These are phyloP conservation scores for Flaveria ramosissima DNA, from an alignment of 129 eudicot species.

Conservation along the genomic window DNA sequence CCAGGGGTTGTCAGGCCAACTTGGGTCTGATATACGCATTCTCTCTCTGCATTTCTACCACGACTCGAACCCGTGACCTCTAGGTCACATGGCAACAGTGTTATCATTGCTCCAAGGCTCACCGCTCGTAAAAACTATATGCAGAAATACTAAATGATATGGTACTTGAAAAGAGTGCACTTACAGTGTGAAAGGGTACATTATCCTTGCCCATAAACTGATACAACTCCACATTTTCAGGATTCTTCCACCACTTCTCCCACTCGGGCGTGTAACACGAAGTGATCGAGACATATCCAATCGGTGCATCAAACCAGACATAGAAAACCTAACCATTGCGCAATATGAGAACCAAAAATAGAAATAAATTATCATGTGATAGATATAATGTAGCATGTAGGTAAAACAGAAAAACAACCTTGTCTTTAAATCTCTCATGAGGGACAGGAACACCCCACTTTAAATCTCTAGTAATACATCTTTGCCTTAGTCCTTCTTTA, in stretches of 20 bases:
- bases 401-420: conserved; percentile 38
- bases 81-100: no score
- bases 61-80: no score
- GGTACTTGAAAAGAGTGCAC: conserved; percentile 15
- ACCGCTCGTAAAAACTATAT: not conserved
- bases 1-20: no score
- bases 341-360: no score
- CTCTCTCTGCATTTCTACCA: no score
- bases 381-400: not conserved
- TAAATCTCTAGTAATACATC: conserved; percentile 86
- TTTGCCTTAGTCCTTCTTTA: conserved; percentile 65
- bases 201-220: conserved; percentile 95
- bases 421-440: conserved; percentile 66
- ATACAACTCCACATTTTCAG: conserved; percentile 82
- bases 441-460: conserved; percentile 97
- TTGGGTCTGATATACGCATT: no score
- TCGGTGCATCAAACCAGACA: conserved; percentile 93
- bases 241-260: conserved; percentile 98
- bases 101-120: no score
- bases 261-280: conserved; percentile 77
- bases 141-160: not conserved
- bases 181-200: conserved; percentile 86
- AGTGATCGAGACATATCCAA: conserved; percentile 89
- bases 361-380: not conserved
- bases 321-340: conserved; percentile 65